phyloP scores from a whole-genome alignment of 768 basidiomycete genomes.

The Postia placenta region DNA sequence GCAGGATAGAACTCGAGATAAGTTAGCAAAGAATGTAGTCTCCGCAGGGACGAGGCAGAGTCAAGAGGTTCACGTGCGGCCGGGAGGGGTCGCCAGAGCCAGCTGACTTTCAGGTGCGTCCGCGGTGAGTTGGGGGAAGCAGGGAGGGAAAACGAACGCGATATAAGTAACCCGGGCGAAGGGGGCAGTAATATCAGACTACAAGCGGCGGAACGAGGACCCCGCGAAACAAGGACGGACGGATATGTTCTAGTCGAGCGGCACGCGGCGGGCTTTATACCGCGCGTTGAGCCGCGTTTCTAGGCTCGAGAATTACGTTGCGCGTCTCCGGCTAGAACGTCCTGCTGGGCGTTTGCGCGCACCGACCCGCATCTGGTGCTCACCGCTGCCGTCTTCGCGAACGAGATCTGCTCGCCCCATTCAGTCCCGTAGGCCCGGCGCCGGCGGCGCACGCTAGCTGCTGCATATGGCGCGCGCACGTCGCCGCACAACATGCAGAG shows the following conservation, averaged over 20 bases:
- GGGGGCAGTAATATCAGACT: not conserved
- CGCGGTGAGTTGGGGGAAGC: not conserved
- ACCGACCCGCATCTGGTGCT: too few species aligned
- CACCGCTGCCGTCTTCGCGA: too few species aligned
- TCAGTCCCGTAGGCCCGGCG: too few species aligned
- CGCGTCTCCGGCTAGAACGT: conserved; percentile 2
- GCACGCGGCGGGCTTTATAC: conserved; percentile 3
- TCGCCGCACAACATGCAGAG: too few species aligned
- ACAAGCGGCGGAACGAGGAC: not conserved
- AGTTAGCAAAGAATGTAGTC: conserved; percentile 1
- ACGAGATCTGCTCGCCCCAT: too few species aligned
- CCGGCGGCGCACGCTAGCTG: too few species aligned
- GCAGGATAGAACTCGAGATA: too few species aligned
- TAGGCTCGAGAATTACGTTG: not conserved
- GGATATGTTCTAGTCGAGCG: conserved; percentile 1
- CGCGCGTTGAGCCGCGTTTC: not conserved
- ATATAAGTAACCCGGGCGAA: not conserved
- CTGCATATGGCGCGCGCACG: too few species aligned
- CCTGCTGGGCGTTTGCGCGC: not conserved
- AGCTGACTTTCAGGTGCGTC: not conserved
- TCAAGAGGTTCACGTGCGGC: not conserved
- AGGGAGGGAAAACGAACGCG: too few species aligned
- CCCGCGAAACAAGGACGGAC: not conserved
- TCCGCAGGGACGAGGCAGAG: not conserved
- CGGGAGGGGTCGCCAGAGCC: not conserved